phyloP scores from a whole-genome alignment of 805 yeast species.

The Monosporozyma yasuniensis region DNA sequence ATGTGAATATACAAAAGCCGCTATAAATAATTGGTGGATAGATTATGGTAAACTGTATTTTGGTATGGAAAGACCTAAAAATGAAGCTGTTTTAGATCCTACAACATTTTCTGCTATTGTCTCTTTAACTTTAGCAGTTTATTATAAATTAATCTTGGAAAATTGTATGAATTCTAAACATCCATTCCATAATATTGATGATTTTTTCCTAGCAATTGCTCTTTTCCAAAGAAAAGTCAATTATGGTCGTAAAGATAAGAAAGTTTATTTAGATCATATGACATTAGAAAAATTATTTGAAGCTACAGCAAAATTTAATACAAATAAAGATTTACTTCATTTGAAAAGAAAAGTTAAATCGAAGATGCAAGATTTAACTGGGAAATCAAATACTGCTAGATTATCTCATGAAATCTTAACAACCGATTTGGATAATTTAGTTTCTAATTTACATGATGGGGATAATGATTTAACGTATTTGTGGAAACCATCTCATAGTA shows the following conservation, averaged over 20 bases:
- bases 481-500: slow-evolving; percentile 33
- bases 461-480: slow-evolving; percentile 29
- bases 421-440: slow-evolving; percentile 30
- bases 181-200: slow-evolving; percentile 60
- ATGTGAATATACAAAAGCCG: slow-evolving; percentile 70
- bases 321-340: slow-evolving; percentile 37
- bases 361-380: slow-evolving; percentile 59
- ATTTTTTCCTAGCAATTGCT: slow-evolving; percentile 54
- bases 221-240: slow-evolving; percentile 69
- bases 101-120: slow-evolving; percentile 69
- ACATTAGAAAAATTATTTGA: slow-evolving; percentile 44
- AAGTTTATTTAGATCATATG: slow-evolving; percentile 46
- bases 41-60: slow-evolving; percentile 44
- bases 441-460: slow-evolving; percentile 27
- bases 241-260: slow-evolving; percentile 20
- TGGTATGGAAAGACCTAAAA: slow-evolving; percentile 28
- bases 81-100: slow-evolving; percentile 51
- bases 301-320: slow-evolving; percentile 36
- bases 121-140: slow-evolving; percentile 64
- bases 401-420: slow-evolving; percentile 33
- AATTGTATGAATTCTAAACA: slow-evolving; percentile 63
- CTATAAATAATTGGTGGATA: slow-evolving; percentile 77
- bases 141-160: slow-evolving; percentile 53
- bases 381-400: slow-evolving; percentile 30
- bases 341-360: slow-evolving; percentile 60